These are phyloP conservation scores for Grigorovia humatica DNA, from an alignment of 805 yeast species.

Conservation along the genomic window DNA sequence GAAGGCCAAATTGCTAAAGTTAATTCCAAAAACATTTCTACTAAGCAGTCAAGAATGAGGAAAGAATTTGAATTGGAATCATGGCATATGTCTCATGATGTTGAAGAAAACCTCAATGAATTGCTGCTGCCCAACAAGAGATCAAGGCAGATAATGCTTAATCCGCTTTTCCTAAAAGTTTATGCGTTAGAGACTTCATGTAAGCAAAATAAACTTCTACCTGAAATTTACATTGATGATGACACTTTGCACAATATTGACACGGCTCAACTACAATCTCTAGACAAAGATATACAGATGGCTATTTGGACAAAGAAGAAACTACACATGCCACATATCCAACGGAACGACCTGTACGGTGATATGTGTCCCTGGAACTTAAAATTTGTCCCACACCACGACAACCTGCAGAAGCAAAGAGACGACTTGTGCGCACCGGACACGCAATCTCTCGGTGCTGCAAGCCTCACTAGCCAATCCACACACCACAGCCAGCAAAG, in stretches of 20 bases:
- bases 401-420: neutral
- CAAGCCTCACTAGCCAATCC: neutral
- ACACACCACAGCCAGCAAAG: neutral
- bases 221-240: constrained; percentile 26
- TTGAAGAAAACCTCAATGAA: neutral
- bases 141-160: constrained; percentile 19
- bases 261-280: neutral
- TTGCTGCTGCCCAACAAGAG: constrained; percentile 15
- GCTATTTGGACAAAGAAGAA: constrained; percentile 25
- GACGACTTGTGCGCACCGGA: neutral
- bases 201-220: constrained; percentile 16
- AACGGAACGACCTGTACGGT: constrained; percentile 23
- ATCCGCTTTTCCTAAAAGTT: constrained; percentile 22
- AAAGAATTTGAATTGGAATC: constrained; percentile 18
- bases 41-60: constrained; percentile 8
- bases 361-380: constrained; percentile 21
- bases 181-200: constrained; percentile 22
- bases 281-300: constrained; percentile 16
- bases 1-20: neutral
- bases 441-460: neutral
- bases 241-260: constrained; percentile 14
- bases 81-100: constrained; percentile 15
- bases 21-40: neutral
- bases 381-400: constrained; percentile 8
- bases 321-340: constrained; percentile 20